Base-by-base conservation (phyloP, 2,329 filamentous ascomycete species). In the Fusarium nanum region DNA sequence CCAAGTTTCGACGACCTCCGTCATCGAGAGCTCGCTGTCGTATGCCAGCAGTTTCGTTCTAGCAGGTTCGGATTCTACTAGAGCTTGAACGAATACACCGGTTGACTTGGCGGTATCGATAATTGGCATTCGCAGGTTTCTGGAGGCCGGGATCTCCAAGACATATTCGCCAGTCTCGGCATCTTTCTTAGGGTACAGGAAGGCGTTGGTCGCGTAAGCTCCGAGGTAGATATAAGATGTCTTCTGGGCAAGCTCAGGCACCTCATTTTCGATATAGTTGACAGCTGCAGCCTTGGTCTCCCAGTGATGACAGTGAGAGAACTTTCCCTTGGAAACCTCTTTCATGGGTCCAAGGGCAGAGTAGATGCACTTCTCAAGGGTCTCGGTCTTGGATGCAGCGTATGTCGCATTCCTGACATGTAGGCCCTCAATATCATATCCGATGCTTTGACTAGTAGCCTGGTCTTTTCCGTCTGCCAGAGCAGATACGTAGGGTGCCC, bases 341-440 rank as follows among this genome's bases (percentile, higher is more conserved):
- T 66, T 72, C 10, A 83, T 84, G 56, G 85, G 78, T 40, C 82
- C 84, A 46, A 87, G 74, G 1, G 83, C 84, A 41, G 84, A 87
- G n/a, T 79, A 84, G 4, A 86, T 73, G 64, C 85, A 84, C 6
- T 81, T 80, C 25, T 83, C 81, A 1, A 87, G 76, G 0, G 79
- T 78, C 0, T 75, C 71, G 0, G 75, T 78, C 4, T 73, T 70
- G 5, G 82, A 82, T 0, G 86, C 86, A 0, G 84, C 86, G 60
- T 85, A 80, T 5, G 82, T 83, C 5, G 88, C 84, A 60, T 88
- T 89, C 60, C 81, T 83, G 0, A 87, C 86, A 56, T 88, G 83
- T 16, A 77, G 76, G 4, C 81, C 67, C 72, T 89, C 87, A 2
- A 81, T 73, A 1, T 84, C 78, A 54, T 82, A 84, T 1, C 81